These are phyloP conservation scores for Penicillium pulvis DNA, from an alignment of 495 filamentous ascomycete species.

Conservation along the genomic window DNA sequence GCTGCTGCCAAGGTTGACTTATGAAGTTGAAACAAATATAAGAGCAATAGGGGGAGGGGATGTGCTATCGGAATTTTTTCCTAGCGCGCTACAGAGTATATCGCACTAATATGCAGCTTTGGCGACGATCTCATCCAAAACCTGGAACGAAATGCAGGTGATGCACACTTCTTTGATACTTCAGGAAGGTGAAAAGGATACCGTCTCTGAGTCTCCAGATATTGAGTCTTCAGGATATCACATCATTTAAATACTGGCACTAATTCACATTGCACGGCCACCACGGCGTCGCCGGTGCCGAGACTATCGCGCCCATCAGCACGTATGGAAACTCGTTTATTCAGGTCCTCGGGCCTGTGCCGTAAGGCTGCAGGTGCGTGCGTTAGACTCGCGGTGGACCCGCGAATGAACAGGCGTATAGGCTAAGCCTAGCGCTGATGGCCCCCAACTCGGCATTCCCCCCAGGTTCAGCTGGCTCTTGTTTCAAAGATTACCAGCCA, in stretches of 20 bases:
- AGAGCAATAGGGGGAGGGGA: not conserved
- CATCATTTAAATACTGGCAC: not conserved
- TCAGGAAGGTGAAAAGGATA: not conserved
- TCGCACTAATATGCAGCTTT: not conserved
- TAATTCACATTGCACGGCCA: conserved; percentile 9
- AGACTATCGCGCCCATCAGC: conserved; percentile 7
- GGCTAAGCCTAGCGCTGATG: conserved; percentile 9
- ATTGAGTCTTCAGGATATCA: not conserved
- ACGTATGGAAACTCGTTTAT: conserved; percentile 7
- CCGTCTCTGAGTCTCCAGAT: not conserved
- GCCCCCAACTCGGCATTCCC: conserved; percentile 20
- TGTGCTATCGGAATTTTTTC: not conserved
- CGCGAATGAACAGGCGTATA: conserved; percentile 17
- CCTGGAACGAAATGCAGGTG: not conserved
- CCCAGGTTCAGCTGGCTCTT: conserved; percentile 14
- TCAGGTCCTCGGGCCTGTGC: conserved; percentile 5
- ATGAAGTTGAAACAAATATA: not conserved
- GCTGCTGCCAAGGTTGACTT: no score
- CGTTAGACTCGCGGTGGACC: conserved; percentile 17
- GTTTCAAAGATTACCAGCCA: not conserved
- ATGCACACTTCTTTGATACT: not conserved
- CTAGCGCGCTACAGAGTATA: not conserved
- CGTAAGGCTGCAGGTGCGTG: conserved; percentile 32
- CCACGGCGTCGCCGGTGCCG: conserved; percentile 13
- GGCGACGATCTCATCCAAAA: not conserved